Percentiles rank a stretch among this genome's conserved stretches.
These are phyloP conservation scores for Lactarius vividus DNA, from an alignment of 768 basidiomycete species.

Conservation along the genomic window DNA sequence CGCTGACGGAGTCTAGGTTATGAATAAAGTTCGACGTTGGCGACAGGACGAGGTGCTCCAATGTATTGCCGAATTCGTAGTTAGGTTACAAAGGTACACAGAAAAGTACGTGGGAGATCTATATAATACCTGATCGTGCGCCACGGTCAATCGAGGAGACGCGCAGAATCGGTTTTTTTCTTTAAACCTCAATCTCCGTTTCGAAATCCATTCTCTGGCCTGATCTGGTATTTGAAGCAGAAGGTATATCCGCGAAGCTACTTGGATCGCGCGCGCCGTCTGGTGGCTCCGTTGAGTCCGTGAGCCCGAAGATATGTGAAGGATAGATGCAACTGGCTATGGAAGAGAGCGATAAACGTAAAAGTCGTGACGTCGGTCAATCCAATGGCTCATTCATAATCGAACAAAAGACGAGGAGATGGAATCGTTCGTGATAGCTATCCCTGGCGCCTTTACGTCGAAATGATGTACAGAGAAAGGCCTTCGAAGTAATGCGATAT, in stretches of 20 bases:
- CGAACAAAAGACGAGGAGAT: constrained; percentile 3
- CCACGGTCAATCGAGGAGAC: no score
- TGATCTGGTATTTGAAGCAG: constrained; percentile 30
- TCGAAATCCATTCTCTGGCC: constrained; percentile 9
- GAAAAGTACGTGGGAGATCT: no score
- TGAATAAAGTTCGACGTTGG: no score
- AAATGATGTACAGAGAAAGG: background rate
- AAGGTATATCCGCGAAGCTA: background rate
- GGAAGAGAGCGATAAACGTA: background rate
- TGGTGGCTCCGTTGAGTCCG: background rate
- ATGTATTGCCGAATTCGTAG: no score
- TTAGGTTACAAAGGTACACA: no score
- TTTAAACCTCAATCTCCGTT: constrained; percentile 16
- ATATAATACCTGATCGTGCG: no score
- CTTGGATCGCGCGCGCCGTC: background rate
- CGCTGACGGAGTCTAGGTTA: no score
- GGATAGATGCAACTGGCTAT: constrained; percentile 1
- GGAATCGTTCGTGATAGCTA: background rate
- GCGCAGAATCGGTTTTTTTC: no score
- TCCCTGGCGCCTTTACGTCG: background rate
- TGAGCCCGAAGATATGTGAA: background rate
- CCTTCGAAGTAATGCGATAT: no score
- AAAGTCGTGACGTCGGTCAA: background rate
- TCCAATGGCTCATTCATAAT: constrained; percentile 1
- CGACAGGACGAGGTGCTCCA: no score